phyloP scores from a whole-genome alignment of 768 basidiomycete genomes.

The Naganishia onofrii region DNA sequence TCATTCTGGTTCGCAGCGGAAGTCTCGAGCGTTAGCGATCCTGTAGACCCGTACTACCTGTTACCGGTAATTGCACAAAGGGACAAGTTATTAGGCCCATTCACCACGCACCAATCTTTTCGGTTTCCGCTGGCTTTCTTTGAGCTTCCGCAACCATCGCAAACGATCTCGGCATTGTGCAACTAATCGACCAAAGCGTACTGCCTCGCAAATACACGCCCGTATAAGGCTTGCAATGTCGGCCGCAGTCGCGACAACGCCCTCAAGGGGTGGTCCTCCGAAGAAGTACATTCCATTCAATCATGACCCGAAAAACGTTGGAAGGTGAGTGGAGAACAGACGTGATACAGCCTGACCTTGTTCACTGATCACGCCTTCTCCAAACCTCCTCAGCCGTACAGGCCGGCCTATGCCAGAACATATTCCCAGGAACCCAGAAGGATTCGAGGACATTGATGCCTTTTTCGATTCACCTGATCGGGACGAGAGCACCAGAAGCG shows the following conservation, averaged over 20 bases:
- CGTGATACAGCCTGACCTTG: background rate
- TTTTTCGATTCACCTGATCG: constrained; percentile 43
- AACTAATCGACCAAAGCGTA: background rate
- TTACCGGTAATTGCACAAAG: background rate
- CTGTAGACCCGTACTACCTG: background rate
- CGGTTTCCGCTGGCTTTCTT: background rate
- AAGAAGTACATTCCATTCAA: constrained; percentile 43
- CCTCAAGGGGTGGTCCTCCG: constrained; percentile 2
- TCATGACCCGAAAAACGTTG: constrained; percentile 43
- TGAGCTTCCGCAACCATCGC: background rate
- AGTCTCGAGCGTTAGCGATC: background rate
- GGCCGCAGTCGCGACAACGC: constrained; percentile 7
- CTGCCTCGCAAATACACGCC: background rate
- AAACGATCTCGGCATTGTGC: background rate
- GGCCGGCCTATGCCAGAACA: constrained; percentile 47
- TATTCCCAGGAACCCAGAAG: constrained; percentile 44
- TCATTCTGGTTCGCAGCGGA: background rate
- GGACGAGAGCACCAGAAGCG: constrained; percentile 13
- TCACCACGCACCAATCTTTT: background rate
- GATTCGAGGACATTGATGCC: constrained; percentile 50
- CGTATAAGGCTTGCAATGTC: background rate
- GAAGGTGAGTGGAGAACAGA: constrained; percentile 43
- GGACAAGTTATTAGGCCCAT: background rate
- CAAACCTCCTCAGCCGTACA: constrained; percentile 39
- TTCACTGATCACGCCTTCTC: background rate